Evolutionary conservation across 2,329 filamentous ascomycete species (phyloP).

Genomic region (Pseudocercospora crystallina): DNA sequence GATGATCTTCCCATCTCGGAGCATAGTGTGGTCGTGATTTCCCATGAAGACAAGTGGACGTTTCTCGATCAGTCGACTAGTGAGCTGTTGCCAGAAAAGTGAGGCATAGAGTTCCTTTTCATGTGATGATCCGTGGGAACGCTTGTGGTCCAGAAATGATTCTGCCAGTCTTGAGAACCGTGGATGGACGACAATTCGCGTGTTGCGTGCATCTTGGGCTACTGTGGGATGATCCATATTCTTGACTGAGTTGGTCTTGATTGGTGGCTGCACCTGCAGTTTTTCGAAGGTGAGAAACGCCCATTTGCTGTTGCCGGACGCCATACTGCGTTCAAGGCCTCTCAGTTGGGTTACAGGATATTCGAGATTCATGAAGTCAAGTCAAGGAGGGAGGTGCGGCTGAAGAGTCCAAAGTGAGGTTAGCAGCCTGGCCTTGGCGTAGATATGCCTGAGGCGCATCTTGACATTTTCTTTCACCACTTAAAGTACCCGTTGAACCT

Average conservation of each 20-base stretch:
- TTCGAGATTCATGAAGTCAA: too few species aligned
- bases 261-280: slow-evolving; percentile 21
- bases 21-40: slow-evolving; percentile 27
- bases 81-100: slow-evolving; percentile 24
- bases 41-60: slow-evolving; percentile 33
- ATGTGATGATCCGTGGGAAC: slow-evolving; percentile 24
- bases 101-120: slow-evolving; percentile 31
- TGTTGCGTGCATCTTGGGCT: slow-evolving; percentile 25
- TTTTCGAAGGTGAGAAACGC: background rate
- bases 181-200: slow-evolving; percentile 32
- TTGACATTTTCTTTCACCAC: too few species aligned
- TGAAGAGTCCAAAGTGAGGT: too few species aligned
- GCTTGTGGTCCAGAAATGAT: slow-evolving; percentile 33
- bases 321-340: too few species aligned
- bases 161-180: slow-evolving; percentile 27
- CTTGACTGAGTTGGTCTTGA: slow-evolving; percentile 24
- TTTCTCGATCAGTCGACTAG: slow-evolving; percentile 31
- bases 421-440: too few species aligned
- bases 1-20: slow-evolving; percentile 27
- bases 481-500: too few species aligned
- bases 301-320: too few species aligned
- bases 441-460: too few species aligned
- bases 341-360: too few species aligned
- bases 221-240: slow-evolving; percentile 25
- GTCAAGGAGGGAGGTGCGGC: too few species aligned